Evolutionary conservation across 148 eudicot genomes (phyloP), one percentile per base, ranked within the genome.

Genomic region (Silene uniflora): DNA sequence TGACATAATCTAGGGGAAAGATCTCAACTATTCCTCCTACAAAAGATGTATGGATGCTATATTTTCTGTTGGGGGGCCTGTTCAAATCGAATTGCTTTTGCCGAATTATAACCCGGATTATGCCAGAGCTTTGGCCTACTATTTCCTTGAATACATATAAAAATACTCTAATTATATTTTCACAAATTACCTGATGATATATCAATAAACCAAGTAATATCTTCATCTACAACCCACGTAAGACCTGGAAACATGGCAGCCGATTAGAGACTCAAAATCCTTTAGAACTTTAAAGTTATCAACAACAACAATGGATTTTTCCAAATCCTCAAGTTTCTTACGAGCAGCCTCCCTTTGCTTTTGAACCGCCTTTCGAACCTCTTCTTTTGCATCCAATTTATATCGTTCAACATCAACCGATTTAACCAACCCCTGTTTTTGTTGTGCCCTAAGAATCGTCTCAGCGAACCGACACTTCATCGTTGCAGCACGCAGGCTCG

Each of bases 331-430:
- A 11, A 66, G 69, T 17, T 32, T 35, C 47, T 35, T 66, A 6
- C 69, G 69, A 4, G 69, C 49, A 66, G 69, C 69, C 22, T 24
- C 35, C 13, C 42, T 63, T 24, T 63, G 67, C 27, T 63, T 63
- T 11, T 25, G 42, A 9, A 63, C 12, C 47, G 32, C 47, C 11
- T 44, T 16, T 66, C 22, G 17, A 2, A 66, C 6, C 47, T 35
- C 47, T 6, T n/a, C 21, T 35, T 66, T 16, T 16, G 47, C 69
- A 29, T 7, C 69, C 3, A 35, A 18, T 35, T 66, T 66, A 23
- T 35, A 66, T n/a, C 12, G 46, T 35, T 17, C 22, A 32, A 66
- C 69, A 66, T 32, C 69, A 32, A 35, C 69, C 6, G 17, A 4
- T 4, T 35, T 8, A 16, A 1, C 4, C 4, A 17, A n/a, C 0